These are phyloP conservation scores for Xylariaceae sp. DNA, from an alignment of 2,329 filamentous ascomycete genomes.

Conservation along the genomic window DNA sequence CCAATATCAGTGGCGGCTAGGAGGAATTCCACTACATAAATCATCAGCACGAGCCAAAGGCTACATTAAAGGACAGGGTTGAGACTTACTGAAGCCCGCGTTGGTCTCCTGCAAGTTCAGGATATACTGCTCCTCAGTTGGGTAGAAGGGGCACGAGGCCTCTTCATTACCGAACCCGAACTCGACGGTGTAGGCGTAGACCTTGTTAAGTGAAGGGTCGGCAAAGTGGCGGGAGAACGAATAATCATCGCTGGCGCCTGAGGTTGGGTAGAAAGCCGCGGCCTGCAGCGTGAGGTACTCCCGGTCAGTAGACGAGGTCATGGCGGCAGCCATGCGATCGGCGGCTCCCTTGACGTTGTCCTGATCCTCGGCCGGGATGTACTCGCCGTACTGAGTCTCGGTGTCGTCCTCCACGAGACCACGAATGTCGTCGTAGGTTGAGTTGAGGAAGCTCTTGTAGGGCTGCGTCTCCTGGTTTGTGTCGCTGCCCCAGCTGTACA, in stretches of 20 bases:
- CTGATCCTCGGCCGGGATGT: slow-evolving; percentile 38
- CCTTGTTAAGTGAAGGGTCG: slow-evolving; percentile 33
- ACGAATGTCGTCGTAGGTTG: slow-evolving; percentile 45
- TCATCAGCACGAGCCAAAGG: background rate
- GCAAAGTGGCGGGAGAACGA: slow-evolving; percentile 43
- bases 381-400: slow-evolving; percentile 43
- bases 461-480: slow-evolving; percentile 45
- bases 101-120: slow-evolving; percentile 43
- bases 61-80: background rate
- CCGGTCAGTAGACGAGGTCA: slow-evolving; percentile 38
- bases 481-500: slow-evolving; percentile 59
- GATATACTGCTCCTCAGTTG: slow-evolving; percentile 41
- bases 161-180: slow-evolving; percentile 41
- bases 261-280: slow-evolving; percentile 44
- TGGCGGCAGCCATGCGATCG: slow-evolving; percentile 36
- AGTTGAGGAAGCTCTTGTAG: slow-evolving; percentile 52
- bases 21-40: slow-evolving; percentile 38
- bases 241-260: slow-evolving; percentile 47
- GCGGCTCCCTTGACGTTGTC: slow-evolving; percentile 32
- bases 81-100: slow-evolving; percentile 38
- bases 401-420: slow-evolving; percentile 42
- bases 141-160: slow-evolving; percentile 44
- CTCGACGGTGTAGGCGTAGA: slow-evolving; percentile 42
- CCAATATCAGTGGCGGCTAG: slow-evolving; percentile 27
- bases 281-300: slow-evolving; percentile 39